Base-by-base conservation (phyloP, 257 asterid genomes). In the Nicotiana undulata region DNA sequence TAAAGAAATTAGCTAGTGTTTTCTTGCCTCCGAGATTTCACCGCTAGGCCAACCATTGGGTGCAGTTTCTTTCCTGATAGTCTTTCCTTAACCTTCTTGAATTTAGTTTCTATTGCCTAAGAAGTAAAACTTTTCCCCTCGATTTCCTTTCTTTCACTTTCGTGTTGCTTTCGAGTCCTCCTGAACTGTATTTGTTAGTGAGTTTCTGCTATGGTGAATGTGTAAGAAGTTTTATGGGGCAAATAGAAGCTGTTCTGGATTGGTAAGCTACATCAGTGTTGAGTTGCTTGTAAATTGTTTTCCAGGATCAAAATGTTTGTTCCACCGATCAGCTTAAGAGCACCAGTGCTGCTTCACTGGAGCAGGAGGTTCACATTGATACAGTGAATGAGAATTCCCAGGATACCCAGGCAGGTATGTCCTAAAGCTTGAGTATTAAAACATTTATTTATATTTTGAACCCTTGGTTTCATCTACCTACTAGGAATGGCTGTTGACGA, bases 391-490 rank as follows among this genome's bases (percentile, higher is more conserved):
- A 75, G 52, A 64, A 7, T 61, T 26, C 13, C 37, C 83, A 80
- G 18, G 72, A 75, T 68, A 32, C 40, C 11, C n/a, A 59, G 56
- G 59, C 78, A 16, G 90, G 90, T 87, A 66, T 28, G 88, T 77
- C 11, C 20, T 5, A 24, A 44, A 9, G 60, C 20, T 28, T 9
- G 78, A 49, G 17, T 74, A 49, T 46, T 46, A 46, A 49, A 24
- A 13, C 78, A 72, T 72, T 22, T 22, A 13, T 22, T 12, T 49
- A 37, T 49, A 7, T 13, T 46, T 24, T 72, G 60, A 74, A 74
- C 44, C 24, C 61, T 49, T 22, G 4, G 24, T 24, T 74, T 49
- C 78, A 74, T 46, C 24, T 74, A 13, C 5, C 40, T 6, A 46
- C 9, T 15, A 74, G 26, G 61, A 74, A 74, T 49, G 40, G 26